Base-by-base conservation (phyloP, 768 basidiomycete genomes). In the Polyporus arcularius region DNA sequence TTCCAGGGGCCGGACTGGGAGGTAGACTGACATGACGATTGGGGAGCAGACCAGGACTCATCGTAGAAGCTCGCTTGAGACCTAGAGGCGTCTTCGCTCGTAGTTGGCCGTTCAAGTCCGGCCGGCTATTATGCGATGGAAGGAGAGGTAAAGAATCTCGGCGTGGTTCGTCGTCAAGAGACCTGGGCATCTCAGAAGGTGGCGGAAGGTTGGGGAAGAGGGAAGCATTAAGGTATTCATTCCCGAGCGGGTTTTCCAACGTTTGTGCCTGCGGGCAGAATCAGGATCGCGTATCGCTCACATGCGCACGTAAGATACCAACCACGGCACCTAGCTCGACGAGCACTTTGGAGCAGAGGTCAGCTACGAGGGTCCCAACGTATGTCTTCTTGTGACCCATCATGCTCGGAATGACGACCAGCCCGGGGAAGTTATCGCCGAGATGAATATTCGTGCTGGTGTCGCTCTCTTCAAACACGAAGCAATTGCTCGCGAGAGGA, bases 331-430 rank as follows among this genome's bases (percentile, higher is more conserved):
- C 90, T 65, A 98, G 89, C 72, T 94, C 93, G 21, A 85, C 85
- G 26, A 99, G 78, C 51, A 98, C 84, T 62, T 89, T 86, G 38
- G 94, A 94, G 65, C 93, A 95, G 18, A 97, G 74, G 69, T 94
- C 94, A 16, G 93, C 94, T 57, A 99, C 75, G 43, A 98, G 76
- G 16, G 94, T 94, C 32, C 92, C 92, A 55, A 98, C 81, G 71
- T 96, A 95, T 32, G 93, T 74, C 66, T 85, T 89, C 72, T 94
- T 92, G 68, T 96, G 94, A 6, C 90, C 90, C 85, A 94, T 92
- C 66, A 87, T 83, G 63, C 82, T 85, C 3, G 94, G 95, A 51
- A 97, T 90, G 30, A 92, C 80, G 18, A 91, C 84, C 40, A 95
- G 71, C 16, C 89, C 88, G 30, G 84, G 79, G 14, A 85, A 76